Evolutionary conservation across 1,139 yeast genomes (phyloP).

Genomic region (Sugiyamaella paludigena): DNA sequence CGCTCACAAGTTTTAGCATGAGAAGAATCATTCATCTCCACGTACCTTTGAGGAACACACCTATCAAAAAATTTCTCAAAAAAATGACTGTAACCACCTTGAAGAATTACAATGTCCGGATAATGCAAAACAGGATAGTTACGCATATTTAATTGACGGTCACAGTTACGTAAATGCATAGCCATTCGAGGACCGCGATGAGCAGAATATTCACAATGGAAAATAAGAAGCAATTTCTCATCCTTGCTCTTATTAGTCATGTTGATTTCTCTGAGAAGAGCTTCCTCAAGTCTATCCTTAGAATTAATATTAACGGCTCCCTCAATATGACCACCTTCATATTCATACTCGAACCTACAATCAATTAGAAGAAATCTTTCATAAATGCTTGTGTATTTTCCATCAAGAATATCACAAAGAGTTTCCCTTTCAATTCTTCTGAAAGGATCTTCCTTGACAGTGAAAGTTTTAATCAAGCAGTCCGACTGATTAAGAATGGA

Average conservation of each 20-base stretch:
- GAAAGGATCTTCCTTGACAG: conserved; percentile 59
- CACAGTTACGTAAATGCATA: conserved; percentile 75
- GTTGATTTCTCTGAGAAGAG: conserved; percentile 26
- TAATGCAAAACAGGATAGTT: conserved; percentile 76
- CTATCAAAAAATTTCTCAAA: conserved; percentile 52
- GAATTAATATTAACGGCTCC: conserved; percentile 78
- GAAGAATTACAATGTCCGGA: conserved; percentile 84
- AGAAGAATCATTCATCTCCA: conserved; percentile 80
- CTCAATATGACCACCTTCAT: conserved; percentile 83
- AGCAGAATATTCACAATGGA: conserved; percentile 93
- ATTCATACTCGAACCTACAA: conserved; percentile 92
- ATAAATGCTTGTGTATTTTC: conserved; percentile 53
- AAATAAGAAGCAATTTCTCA: conserved; percentile 55
- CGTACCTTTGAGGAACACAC: conserved; percentile 75
- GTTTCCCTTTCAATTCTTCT: conserved; percentile 72
- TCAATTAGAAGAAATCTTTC: conserved; percentile 68
- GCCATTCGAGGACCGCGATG: conserved; percentile 95
- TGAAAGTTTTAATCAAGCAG: conserved; percentile 32
- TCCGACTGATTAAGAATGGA: conserved; percentile 24
- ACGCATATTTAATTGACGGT: conserved; percentile 68
- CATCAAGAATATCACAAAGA: conserved; percentile 60
- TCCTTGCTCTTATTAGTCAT: conserved; percentile 17
- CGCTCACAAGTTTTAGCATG: conserved; percentile 66
- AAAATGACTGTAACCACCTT: conserved; percentile 87
- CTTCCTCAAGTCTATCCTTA: conserved; percentile 61